Conservation (phyloP, 352 stramenopile species). For the Phytophthora pisi region DNA sequence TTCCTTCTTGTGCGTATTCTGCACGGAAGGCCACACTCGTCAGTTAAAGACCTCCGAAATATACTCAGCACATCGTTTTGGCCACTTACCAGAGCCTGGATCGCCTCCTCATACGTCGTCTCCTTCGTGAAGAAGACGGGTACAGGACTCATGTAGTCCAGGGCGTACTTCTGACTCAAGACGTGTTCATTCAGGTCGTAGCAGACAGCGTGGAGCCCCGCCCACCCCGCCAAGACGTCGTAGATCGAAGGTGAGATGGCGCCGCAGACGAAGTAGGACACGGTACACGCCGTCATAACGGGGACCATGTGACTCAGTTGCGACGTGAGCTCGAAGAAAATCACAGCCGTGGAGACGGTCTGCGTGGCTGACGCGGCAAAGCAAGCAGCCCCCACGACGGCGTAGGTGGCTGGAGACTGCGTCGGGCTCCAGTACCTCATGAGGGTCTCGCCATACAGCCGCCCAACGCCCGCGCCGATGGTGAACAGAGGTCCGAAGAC, state of each 20-base stretch:
- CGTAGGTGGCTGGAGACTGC: constrained; percentile 85
- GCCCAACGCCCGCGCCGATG: constrained; percentile 76
- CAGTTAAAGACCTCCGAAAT: background rate
- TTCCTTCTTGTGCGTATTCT: constrained; percentile 77
- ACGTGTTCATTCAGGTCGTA: constrained; percentile 86
- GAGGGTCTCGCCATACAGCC: constrained; percentile 82
- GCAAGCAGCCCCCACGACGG: constrained; percentile 91
- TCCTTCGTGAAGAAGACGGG: constrained; percentile 71
- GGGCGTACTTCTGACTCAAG: constrained; percentile 71
- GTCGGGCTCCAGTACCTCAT: constrained; percentile 81
- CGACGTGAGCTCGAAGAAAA: constrained; percentile 90
- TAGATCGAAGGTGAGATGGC: constrained; percentile 87
- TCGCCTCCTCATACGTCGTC: constrained; percentile 76
- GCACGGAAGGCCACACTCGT: background rate
- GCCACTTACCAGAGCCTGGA: constrained; percentile 62
- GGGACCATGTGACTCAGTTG: constrained; percentile 88
- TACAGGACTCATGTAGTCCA: constrained; percentile 70
- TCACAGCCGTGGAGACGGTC: constrained; percentile 88
- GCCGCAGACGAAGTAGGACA: constrained; percentile 83
- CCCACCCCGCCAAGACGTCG: constrained; percentile 83
- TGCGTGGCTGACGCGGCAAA: constrained; percentile 92
- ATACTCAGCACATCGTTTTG: background rate
- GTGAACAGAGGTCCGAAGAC: constrained; percentile 88
- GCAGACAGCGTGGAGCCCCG: constrained; percentile 78
- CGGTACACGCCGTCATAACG: constrained; percentile 83